These are phyloP conservation scores for Ceratocystis smalleyi DNA, from an alignment of 2,329 filamentous ascomycete genomes.

Conservation along the genomic window DNA sequence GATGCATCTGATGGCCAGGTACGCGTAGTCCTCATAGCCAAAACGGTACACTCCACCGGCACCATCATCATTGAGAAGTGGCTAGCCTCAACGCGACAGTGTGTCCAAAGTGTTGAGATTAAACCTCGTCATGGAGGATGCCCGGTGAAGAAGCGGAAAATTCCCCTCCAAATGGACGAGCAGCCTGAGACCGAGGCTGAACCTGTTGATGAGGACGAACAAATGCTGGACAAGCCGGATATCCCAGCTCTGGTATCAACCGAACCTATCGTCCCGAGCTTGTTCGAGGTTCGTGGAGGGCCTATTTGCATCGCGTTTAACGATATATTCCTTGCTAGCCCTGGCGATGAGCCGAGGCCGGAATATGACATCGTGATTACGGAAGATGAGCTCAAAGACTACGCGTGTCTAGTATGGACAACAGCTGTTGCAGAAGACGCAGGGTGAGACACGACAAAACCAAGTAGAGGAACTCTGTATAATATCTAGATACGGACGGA, in stretches of 20 bases:
- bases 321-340: constrained; percentile 11
- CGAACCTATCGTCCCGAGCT: constrained; percentile 17
- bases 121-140: constrained; percentile 3
- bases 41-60: constrained; percentile 10
- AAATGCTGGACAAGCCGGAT: constrained; percentile 12
- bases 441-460: not conserved
- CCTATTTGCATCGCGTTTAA: constrained; percentile 7
- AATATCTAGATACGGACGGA: not conserved
- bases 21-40: constrained; percentile 5
- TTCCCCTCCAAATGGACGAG: constrained; percentile 2
- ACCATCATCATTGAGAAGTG: constrained; percentile 12
- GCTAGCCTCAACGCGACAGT: not conserved
- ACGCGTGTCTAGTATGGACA: constrained; percentile 9
- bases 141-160: constrained; percentile 9
- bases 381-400: constrained; percentile 11
- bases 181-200: constrained; percentile 1
- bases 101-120: constrained; percentile 6
- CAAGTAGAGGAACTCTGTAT: not conserved
- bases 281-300: constrained; percentile 17
- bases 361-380: constrained; percentile 13
- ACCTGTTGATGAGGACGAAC: not conserved
- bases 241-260: not conserved
- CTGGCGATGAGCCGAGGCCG: not conserved
- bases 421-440: constrained; percentile 9
- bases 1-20: constrained; percentile 10